Evolutionary conservation across 495 filamentous ascomycete species (phyloP), one percentile per base, ranked within the genome.

Genomic region (Podospora pseudoanserina): DNA sequence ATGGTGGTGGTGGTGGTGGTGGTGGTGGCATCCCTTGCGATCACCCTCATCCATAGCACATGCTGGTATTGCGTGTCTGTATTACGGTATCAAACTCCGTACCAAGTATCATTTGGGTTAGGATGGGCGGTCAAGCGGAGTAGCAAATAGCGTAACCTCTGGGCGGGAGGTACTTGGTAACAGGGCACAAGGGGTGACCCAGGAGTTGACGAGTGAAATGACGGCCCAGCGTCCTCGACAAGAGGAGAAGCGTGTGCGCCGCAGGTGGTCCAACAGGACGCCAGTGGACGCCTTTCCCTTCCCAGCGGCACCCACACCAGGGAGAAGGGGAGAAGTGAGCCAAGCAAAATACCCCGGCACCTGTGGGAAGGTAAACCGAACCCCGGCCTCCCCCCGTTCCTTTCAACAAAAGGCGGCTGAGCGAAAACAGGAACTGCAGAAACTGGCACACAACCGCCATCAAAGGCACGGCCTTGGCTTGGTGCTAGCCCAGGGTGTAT

Each of bases 81-180:
- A 58, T 58, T 58, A 20, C 55, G 5, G 55, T 58, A 58, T 26
- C 6, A 5, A 9, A 49, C 27, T n/a, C 28, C 61, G 61, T 49
- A 44, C 39, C 13, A 49, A 13, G 39, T 49, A 49, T 49, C 39
- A 49, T 5, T 61, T 27, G 53, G 59, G 64, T 60, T 56, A 55
- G 61, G 68, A 71, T 63, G 67, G 75, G 73, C 68, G 73, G 75
- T 76, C 73, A 75, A 76, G 73, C 73, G 75, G 74, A 76, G 72
- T 70, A 61, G 27, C 59, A 59, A 71, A 67, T 58, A 58, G 55
- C 55, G 55, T 58, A 58, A 58, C 55, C 55, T 58, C 55, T 26
- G n/a, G 55, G 55, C 55, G 55, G 39, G 39, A 49, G 39, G 55
- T 58, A 58, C 55, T 26, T 58, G n/a, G 55, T 58, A 4, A 19